Base-by-base conservation (phyloP, 1,284 basidiomycete genomes). In the Ganoderma boninense region DNA sequence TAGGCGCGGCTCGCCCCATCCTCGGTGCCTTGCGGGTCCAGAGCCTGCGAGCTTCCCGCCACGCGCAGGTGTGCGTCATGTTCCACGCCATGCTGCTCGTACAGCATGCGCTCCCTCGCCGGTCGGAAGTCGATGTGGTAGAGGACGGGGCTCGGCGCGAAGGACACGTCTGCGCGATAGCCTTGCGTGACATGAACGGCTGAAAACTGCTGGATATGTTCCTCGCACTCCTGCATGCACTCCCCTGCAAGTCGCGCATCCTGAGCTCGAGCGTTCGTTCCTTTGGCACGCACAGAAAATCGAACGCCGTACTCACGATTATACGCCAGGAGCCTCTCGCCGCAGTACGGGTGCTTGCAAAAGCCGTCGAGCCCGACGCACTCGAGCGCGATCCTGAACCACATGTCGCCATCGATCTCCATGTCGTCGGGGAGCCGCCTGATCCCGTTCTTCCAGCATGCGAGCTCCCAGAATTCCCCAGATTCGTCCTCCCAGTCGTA, bases 381-480 rank as follows among this genome's bases (percentile, higher is more conserved):
- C 7, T 69, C 64, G 16, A 71, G 16, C 20, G 70, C 70, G n/a
- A 71, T 38, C 10, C 60, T 11, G n/a, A 29, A 56, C 70, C 70
- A 71, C 7, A 35, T 4, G 4, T 14, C 4, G 16, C 43, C 35
- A 26, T 52, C 62, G 38, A 38, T 38, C 13, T 65, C 64, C 5
- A 44, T 57, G 16, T 57, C 54, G 14, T 29, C 16, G 1, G 54
- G 38, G 14, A 60, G 59, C 4, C 20, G 52, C 62, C 71, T 26
- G 69, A 73, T 8, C 67, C 73, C 32, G 65, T 62, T 46, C 3
- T 54, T 6, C 67, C 74, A 75, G 42, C 68, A 68, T 1, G 64
- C 60, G 16, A 52, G 35, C 40, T 65, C 38, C 75, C 74, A 77
- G 35, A 77, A 77, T 3, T n/a, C 49, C 4, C 68, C 72, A 13